phyloP scores from a whole-genome alignment of 257 asterid species.

The Lycium ferocissimum region DNA sequence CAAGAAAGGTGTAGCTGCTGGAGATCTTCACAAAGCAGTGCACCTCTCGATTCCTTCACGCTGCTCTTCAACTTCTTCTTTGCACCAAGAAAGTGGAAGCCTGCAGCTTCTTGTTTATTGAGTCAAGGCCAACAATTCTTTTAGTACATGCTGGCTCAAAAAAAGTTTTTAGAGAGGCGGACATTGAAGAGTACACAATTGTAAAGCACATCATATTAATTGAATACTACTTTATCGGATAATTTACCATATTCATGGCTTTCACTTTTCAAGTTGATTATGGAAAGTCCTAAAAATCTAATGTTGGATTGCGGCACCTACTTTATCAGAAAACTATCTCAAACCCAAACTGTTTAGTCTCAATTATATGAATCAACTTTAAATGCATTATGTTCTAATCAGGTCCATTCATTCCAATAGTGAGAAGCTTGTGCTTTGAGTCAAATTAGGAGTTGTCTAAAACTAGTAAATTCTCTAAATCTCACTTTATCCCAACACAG shows the following conservation, averaged over 20 bases:
- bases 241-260: background rate
- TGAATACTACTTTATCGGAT: too few relatives aligned
- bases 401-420: background rate
- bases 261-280: background rate
- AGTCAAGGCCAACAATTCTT: background rate
- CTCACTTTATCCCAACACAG: too few relatives aligned
- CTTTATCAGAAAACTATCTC: background rate
- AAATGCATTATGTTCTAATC: background rate
- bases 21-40: slow-evolving; percentile 45
- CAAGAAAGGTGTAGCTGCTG: slow-evolving; percentile 29
- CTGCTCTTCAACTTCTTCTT: background rate
- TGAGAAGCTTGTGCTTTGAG: background rate
- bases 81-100: background rate
- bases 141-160: too few relatives aligned
- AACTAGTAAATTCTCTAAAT: too few relatives aligned
- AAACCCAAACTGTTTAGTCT: background rate
- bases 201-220: too few relatives aligned
- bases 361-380: background rate
- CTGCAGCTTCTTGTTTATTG: background rate
- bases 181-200: too few relatives aligned
- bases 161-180: too few relatives aligned
- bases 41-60: slow-evolving; percentile 30
- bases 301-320: background rate
- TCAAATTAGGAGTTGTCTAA: background rate
- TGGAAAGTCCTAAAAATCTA: background rate